phyloP scores from a whole-genome alignment of 495 filamentous ascomycete species.

The Neurospora sublineolata region DNA sequence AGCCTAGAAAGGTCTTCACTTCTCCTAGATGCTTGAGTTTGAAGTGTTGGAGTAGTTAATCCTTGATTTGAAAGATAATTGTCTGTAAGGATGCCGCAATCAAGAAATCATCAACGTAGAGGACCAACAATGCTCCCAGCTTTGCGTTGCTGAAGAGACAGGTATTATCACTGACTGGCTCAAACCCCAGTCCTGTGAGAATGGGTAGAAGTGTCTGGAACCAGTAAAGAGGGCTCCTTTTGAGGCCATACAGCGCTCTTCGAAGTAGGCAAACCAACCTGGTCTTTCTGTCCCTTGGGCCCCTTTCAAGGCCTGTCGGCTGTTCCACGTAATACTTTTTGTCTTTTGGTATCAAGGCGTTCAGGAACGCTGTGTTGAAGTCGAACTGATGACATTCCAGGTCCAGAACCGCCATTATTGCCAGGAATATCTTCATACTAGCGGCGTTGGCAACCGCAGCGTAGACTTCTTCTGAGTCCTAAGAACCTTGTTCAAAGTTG shows the following conservation, averaged over 20 bases:
- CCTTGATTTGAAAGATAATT: background rate
- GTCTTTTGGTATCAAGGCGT: background rate
- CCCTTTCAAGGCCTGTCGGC: background rate
- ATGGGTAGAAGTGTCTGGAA: background rate
- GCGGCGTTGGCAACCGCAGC: background rate
- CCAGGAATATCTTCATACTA: background rate
- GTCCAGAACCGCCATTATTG: background rate
- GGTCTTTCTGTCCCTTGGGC: background rate
- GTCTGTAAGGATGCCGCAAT: background rate
- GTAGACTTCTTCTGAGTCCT: background rate
- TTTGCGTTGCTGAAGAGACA: background rate
- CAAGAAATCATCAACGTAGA: constrained; percentile 2
- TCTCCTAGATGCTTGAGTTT: background rate
- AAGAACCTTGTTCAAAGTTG: no score
- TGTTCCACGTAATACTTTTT: background rate
- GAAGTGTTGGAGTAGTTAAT: background rate
- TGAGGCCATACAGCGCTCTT: constrained; percentile 1
- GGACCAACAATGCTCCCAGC: background rate
- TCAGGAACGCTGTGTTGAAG: constrained; percentile 3
- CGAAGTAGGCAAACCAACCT: background rate
- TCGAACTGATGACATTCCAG: background rate
- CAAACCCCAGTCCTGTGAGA: background rate
- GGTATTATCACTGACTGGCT: background rate
- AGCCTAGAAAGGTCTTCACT: background rate
- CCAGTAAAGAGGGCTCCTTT: constrained; percentile 1